Evolutionary conservation across 2,329 filamentous ascomycete genomes (phyloP).

Genomic region (Aspergillus sojae): DNA sequence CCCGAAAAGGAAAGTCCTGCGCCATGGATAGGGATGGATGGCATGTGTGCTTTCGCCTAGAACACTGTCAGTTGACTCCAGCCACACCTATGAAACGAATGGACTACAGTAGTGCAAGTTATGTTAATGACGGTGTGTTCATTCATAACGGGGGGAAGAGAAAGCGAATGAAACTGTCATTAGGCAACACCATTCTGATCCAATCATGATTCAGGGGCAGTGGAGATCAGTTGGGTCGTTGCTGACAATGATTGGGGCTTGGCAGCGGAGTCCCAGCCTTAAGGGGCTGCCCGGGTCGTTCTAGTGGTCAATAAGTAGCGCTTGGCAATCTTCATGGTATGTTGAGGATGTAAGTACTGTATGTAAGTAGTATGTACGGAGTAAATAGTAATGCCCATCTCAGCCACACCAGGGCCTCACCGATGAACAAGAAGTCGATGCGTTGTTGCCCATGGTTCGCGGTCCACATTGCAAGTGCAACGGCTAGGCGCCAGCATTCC

Average conservation of each 20-base stretch:
- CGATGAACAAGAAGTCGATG: neutral
- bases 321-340: neutral
- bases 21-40: no score
- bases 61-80: neutral
- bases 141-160: neutral
- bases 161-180: neutral
- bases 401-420: neutral
- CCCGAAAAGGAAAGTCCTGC: neutral
- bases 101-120: no score
- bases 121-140: neutral
- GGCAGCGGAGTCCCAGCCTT: constrained; percentile 1
- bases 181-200: constrained; percentile 10
- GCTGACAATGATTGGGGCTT: neutral
- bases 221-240: neutral
- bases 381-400: neutral
- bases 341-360: no score
- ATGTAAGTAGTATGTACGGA: no score
- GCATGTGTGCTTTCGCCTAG: no score
- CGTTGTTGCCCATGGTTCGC: neutral
- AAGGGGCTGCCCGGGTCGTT: neutral
- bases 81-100: neutral
- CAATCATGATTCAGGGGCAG: neutral
- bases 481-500: neutral
- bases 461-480: neutral
- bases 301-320: neutral